Conservation (phyloP, 441 rosid genomes). For the Sinapis alba region DNA sequence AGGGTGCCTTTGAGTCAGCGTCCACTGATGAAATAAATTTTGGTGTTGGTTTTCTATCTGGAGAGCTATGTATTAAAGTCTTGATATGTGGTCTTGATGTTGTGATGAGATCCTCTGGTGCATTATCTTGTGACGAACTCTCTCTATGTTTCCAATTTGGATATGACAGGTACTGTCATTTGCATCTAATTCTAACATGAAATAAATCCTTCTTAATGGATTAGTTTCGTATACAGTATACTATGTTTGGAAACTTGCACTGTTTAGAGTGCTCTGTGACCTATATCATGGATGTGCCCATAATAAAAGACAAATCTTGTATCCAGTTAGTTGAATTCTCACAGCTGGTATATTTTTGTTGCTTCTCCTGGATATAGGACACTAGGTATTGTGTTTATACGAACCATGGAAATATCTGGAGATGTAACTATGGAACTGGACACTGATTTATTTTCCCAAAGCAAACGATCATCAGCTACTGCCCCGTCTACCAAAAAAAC, state of each 20-base stretch:
- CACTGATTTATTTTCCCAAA: conserved; percentile 67
- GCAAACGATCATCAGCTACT: conserved; percentile 51
- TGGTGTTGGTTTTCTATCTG: conserved; percentile 81
- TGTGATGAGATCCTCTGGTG: conserved; percentile 67
- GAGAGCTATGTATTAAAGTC: conserved; percentile 85
- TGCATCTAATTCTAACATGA: conserved; percentile 2
- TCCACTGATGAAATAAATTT: conserved; percentile 86
- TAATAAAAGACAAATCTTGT: conserved; percentile 8
- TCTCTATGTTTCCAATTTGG: conserved; percentile 81
- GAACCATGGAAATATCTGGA: conserved; percentile 73
- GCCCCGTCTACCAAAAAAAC: conserved; percentile 47
- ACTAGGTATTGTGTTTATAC: conserved; percentile 69
- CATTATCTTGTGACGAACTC: conserved; percentile 76
- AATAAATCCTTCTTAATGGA: conserved; percentile 27
- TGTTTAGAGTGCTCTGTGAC: conserved; percentile 6
- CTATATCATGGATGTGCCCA: conserved; percentile 6
- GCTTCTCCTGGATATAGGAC: conserved; percentile 55
- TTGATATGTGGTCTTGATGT: conserved; percentile 71
- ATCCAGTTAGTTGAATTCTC: conserved; percentile 13
- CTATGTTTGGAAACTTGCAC: conserved; percentile 4
- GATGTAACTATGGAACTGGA: conserved; percentile 66
- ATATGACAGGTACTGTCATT: conserved; percentile 69
- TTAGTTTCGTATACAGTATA: conserved; percentile 13
- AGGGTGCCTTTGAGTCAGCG: conserved; percentile 92
- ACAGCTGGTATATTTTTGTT: not conserved